Base-by-base conservation (phyloP, 441 rosid genomes). In the Arabidopsis hybrid region DNA sequence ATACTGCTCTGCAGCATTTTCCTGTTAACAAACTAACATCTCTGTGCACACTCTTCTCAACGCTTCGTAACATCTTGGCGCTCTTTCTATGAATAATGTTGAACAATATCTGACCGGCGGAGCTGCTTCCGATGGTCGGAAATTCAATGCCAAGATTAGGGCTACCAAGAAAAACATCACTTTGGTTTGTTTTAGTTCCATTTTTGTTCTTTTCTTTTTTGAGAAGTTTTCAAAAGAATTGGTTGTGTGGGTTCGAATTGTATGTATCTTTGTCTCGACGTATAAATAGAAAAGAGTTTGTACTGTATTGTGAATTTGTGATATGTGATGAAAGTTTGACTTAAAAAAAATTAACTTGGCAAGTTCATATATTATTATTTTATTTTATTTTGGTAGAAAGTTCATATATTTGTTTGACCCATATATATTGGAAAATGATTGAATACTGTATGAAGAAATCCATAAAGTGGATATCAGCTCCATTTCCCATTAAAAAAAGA, bases 111-210 rank as follows among this genome's bases (percentile, higher is more conserved):
- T 0, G 1, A n/a, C 0, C 18, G 14, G 4, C 3, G 29, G 32
- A 2, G 7, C 57, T 8, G 74, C 67, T 70, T 70, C 50, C 0
- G 40, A 35, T 60, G 45, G 17, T 46, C 16, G 7, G 11, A 26
- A 1, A 9, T 13, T 14, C 40, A 36, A 9, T 26, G 74, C 29
- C 5, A 21, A 21, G 2, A 38, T 49, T 49, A 71, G 0, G 51
- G 0, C 40, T 31, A 39, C 4, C 51, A 71, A 8, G 8, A 49
- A 9, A 7, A 34, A 12, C 42, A 61, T 32, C 18, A 16, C 32
- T 14, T 38, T 70, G 17, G 5, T 60, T 49, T n/a, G 17, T 12
- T n/a, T 29, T 26, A 3, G 16, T 32, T 45, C 21, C 73, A 42
- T 31, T 9, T 57, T 14, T 0, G 16, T 58, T 31, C 1, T n/a